Percentiles rank a stretch among this genome's conserved stretches.
Conservation (phyloP, 179 eudicot species). For the Amaranthus tricolor region DNA sequence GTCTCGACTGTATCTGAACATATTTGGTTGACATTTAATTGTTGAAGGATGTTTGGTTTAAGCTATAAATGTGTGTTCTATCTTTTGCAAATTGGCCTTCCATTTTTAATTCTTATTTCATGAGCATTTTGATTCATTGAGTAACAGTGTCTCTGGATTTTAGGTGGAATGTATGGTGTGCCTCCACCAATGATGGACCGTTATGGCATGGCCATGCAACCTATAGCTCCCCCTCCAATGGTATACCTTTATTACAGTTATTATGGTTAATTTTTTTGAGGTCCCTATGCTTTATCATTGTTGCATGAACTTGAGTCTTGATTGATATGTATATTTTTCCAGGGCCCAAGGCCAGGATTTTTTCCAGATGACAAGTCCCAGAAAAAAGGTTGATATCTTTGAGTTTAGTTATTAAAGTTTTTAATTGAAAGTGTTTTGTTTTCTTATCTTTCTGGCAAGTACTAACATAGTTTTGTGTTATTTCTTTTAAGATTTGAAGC, state of each 20-base stretch:
- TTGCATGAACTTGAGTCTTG: background rate
- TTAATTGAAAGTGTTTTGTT: background rate
- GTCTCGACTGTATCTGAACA: background rate
- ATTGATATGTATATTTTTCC: slow-evolving; percentile 8
- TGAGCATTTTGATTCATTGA: background rate
- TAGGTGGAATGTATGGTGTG: slow-evolving; percentile 90
- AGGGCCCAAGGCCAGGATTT: slow-evolving; percentile 87
- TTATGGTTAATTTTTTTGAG: background rate
- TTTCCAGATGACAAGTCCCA: slow-evolving; percentile 64
- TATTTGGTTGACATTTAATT: background rate
- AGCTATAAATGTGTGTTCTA: background rate
- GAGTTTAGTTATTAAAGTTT: too few species aligned
- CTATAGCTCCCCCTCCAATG: slow-evolving; percentile 70
- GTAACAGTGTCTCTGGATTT: background rate
- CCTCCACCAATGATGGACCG: slow-evolving; percentile 85
- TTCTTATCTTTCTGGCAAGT: background rate
- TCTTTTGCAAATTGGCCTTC: background rate
- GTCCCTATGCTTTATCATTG: background rate
- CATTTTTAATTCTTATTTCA: background rate
- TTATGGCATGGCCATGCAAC: slow-evolving; percentile 72
- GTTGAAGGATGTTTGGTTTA: background rate
- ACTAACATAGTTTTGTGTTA: background rate
- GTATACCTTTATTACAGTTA: slow-evolving; percentile 39
- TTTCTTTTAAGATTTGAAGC: slow-evolving; percentile 52
- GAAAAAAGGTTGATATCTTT: slow-evolving; percentile 43